Conservation (phyloP, 352 stramenopile species). For the Phytopythium kandeliae region DNA sequence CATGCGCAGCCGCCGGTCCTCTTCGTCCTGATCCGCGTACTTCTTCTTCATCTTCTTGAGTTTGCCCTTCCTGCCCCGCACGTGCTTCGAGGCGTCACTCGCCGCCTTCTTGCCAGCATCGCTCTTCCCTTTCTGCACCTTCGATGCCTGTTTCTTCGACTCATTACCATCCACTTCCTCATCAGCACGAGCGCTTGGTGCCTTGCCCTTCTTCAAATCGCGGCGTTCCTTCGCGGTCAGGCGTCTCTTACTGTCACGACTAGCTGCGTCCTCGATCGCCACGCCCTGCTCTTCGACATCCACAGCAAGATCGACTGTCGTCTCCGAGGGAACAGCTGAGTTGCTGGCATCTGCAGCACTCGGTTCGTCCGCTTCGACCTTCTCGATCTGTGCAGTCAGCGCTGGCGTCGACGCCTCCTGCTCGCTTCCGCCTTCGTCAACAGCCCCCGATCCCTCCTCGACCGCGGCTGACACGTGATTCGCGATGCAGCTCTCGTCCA, state of each 20-base stretch:
- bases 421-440: constrained; percentile 6
- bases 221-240: constrained; percentile 70
- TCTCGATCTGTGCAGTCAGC: background rate
- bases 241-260: constrained; percentile 43
- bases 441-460: constrained; percentile 12
- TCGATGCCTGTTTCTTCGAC: constrained; percentile 17
- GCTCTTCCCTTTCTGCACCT: constrained; percentile 35
- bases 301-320: background rate
- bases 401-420: constrained; percentile 1
- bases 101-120: constrained; percentile 1
- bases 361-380: constrained; percentile 12
- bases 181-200: constrained; percentile 2
- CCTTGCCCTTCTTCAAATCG: constrained; percentile 74
- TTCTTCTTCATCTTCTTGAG: constrained; percentile 95
- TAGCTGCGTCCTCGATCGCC: constrained; percentile 2
- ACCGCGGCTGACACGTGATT: constrained; percentile 37
- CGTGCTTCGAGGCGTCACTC: constrained; percentile 25
- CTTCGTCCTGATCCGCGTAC: constrained; percentile 96
- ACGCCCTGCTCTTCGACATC: constrained; percentile 5
- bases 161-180: background rate
- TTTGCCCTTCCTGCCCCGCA: constrained; percentile 93
- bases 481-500: constrained; percentile 80
- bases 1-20: constrained; percentile 92
- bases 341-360: background rate
- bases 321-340: background rate